Percentiles rank a stretch among this genome's conserved stretches.
Conservation (phyloP, 2,329 filamentous ascomycete genomes). For the Hypomyces rosellus region DNA sequence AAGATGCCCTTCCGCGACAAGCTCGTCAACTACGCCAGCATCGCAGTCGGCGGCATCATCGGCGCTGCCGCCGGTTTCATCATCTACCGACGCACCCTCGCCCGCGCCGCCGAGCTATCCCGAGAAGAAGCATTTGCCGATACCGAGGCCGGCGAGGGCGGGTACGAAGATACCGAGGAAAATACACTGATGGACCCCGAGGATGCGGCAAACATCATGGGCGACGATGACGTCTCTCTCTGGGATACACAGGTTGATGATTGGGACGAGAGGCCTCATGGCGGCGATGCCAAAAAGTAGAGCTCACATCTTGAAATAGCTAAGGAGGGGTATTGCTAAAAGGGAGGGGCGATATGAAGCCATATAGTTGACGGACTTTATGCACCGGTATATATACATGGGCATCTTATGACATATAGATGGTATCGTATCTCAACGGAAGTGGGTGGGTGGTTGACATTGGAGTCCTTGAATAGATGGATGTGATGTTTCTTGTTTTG, state of each 20-base stretch:
- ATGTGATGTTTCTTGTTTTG: no score
- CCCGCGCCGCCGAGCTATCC: slow-evolving; percentile 53
- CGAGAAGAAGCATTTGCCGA: slow-evolving; percentile 32
- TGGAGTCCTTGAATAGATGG: no score
- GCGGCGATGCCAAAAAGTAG: slow-evolving; percentile 15
- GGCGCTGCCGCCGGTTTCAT: slow-evolving; percentile 73
- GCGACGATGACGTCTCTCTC: slow-evolving; percentile 53
- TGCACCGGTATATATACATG: no score
- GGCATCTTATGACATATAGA: no score
- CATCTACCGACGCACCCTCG: slow-evolving; percentile 72
- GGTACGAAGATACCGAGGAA: slow-evolving; percentile 38
- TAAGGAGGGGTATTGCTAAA: no score
- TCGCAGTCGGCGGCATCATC: slow-evolving; percentile 62
- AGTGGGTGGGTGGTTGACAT: no score
- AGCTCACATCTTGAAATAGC: no score
- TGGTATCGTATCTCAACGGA: no score
- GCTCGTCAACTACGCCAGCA: slow-evolving; percentile 76
- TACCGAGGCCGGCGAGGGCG: slow-evolving; percentile 28
- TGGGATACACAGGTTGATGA: slow-evolving; percentile 40
- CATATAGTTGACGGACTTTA: no score
- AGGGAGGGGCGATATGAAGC: no score
- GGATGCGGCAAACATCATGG: slow-evolving; percentile 49
- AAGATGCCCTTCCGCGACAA: slow-evolving; percentile 76
- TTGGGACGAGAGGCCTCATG: slow-evolving; percentile 28
- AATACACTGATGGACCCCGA: slow-evolving; percentile 39